Evolutionary conservation across 2,329 filamentous ascomycete species (phyloP), one percentile per base, ranked within the genome.

Genomic region (Thyridium curvatum): DNA sequence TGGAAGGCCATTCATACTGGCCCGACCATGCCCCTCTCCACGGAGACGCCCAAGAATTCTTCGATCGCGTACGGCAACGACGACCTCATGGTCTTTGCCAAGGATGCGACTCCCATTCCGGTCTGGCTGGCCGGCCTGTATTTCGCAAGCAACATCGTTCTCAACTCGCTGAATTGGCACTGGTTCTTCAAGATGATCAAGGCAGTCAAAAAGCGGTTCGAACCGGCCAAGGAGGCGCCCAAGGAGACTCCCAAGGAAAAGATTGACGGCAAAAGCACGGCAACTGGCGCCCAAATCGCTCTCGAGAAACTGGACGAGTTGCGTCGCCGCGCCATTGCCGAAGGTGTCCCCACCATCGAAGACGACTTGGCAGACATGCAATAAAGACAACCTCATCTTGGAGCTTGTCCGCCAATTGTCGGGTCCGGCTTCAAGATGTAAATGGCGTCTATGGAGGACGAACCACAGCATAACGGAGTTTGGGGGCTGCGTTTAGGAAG

Each of bases 121-220:
- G 26, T 77, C 2, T 91, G 86, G 86, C 68, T 93, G 16, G 79
- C 77, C 2, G 63, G 60, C 12, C 65, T 77, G 18, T 93, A 93
- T 54, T 60, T 89, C 7, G 70, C 69, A 9, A 80, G 77, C 53
- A 93, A 93, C 58, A 39, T 86, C 15, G 74, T 76, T 0, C 71
- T 94, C 18, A 91, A 89, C 54, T 70, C 74, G 12, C 66, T 94
- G 38, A 94, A 94, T 62, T 80, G 86, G 53, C 86, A 82, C 62
- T 94, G 87, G 87, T 93, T 91, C 57, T 71, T 79, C 53, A 88
- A 87, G 73, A 94, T 94, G 87, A 80, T 94, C 45, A 71, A 78
- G 43, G 85, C 86, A 8, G 78, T 93, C 12, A 72, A 80, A 43
- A 89, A 86, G 66, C 73, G 86, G 18, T 93, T 93, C 54, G 72